phyloP scores from a whole-genome alignment of 164 flowering plant genomes.

The Litsea cubeba region DNA sequence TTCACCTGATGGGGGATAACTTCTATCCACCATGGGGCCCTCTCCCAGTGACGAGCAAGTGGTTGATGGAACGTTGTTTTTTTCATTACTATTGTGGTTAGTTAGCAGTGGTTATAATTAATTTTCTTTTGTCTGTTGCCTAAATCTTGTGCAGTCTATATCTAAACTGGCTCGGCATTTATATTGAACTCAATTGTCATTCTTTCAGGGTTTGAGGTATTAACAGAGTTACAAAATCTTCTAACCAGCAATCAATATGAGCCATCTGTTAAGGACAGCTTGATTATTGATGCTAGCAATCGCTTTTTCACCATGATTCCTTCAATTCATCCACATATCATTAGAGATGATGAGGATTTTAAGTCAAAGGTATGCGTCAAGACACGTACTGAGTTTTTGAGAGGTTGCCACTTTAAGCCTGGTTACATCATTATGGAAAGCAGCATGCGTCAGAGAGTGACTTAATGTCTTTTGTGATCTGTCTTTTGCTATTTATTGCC shows the following conservation, averaged over 20 bases:
- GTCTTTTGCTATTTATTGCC: no score
- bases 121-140: neutral
- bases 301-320: conserved; percentile 91
- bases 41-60: neutral
- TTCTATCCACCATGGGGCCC: neutral
- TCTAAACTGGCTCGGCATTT: neutral
- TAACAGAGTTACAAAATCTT: conserved; percentile 88
- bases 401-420: neutral
- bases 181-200: neutral
- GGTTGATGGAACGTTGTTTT: neutral
- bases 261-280: conserved; percentile 62
- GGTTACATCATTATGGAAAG: no score
- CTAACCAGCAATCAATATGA: conserved; percentile 32
- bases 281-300: conserved; percentile 87
- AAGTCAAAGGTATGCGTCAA: conserved; percentile 67
- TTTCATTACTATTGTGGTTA: neutral
- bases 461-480: neutral
- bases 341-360: conserved; percentile 76
- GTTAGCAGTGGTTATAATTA: neutral
- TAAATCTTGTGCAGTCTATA: neutral
- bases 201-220: conserved; percentile 84
- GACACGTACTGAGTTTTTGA: neutral
- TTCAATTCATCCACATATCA: conserved; percentile 91
- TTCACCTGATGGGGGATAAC: no score
- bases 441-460: neutral